phyloP scores from a whole-genome alignment of 257 asterid species.

The Solanum medicagineum region DNA sequence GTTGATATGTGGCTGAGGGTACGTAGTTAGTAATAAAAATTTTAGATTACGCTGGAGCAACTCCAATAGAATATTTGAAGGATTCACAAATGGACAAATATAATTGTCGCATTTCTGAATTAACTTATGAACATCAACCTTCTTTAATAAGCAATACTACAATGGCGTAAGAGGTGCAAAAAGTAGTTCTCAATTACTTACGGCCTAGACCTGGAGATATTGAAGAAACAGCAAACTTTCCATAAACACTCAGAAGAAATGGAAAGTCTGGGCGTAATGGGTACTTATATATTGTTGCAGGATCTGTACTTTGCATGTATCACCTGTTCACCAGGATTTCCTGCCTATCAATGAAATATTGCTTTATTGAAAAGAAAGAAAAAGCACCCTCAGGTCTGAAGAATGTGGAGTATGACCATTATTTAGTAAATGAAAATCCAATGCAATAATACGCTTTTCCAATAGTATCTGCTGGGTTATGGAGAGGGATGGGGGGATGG shows the following conservation, averaged over 20 bases:
- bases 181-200: neutral
- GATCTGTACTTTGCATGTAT: neutral
- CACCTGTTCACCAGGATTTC: neutral
- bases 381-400: neutral
- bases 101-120: neutral
- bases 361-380: neutral
- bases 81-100: neutral
- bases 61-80: neutral
- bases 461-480: neutral
- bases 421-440: neutral
- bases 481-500: neutral
- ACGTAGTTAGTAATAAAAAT: neutral
- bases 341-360: neutral
- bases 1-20: neutral
- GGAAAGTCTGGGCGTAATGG: neutral
- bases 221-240: neutral
- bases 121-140: neutral
- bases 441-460: neutral
- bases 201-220: neutral
- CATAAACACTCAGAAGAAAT: neutral
- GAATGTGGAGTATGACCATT: neutral
- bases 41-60: neutral
- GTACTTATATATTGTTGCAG: neutral
- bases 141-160: neutral
- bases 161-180: neutral